Evolutionary conservation across 257 asterid genomes (phyloP).

Genomic region (Rauvolfia tetraphylla): DNA sequence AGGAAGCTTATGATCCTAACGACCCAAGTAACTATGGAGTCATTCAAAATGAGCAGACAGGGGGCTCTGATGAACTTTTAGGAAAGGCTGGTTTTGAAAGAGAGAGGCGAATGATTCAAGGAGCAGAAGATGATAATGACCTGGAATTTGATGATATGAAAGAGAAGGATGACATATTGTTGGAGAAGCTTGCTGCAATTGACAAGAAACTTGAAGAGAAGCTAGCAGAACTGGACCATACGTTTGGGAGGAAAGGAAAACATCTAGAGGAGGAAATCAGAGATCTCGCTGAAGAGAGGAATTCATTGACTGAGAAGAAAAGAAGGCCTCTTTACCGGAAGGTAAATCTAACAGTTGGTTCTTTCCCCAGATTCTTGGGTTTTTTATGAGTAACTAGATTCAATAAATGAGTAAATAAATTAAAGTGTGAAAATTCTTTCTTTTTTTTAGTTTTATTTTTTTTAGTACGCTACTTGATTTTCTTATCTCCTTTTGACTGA

Average conservation of each 20-base stretch:
- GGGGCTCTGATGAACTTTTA: conserved; percentile 42
- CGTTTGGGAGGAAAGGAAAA: conserved; percentile 87
- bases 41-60: conserved; percentile 49
- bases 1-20: conserved; percentile 79
- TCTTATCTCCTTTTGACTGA: background rate
- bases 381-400: background rate
- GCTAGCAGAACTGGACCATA: conserved; percentile 75
- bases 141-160: conserved; percentile 71
- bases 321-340: conserved; percentile 81
- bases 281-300: conserved; percentile 97
- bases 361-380: background rate
- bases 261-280: conserved; percentile 83
- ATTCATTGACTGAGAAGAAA: conserved; percentile 78
- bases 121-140: conserved; percentile 43
- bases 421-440: background rate
- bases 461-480: background rate
- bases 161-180: conserved; percentile 68
- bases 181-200: conserved; percentile 68
- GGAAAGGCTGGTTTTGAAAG: conserved; percentile 49
- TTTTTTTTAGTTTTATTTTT: background rate
- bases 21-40: conserved; percentile 78
- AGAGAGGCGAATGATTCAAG: conserved; percentile 42
- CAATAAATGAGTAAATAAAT: background rate
- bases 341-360: conserved; percentile 37
- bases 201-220: conserved; percentile 76